phyloP scores from a whole-genome alignment of 2,329 filamentous ascomycete genomes.

The Alternaria conjuncta region DNA sequence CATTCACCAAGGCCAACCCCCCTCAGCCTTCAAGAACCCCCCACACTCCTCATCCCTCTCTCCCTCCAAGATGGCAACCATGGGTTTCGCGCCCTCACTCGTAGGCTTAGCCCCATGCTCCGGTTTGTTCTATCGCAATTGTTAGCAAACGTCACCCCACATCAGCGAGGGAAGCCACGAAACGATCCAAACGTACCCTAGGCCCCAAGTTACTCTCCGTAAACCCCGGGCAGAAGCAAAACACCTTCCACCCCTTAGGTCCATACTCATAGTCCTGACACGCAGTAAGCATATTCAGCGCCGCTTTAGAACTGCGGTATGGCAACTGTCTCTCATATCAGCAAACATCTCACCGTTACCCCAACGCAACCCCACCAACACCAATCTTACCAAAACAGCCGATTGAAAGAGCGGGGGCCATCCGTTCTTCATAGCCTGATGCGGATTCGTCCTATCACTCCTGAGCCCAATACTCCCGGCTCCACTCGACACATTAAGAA shows the following conservation, averaged over 20 bases:
- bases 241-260: slow-evolving; percentile 40
- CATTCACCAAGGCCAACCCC: neutral
- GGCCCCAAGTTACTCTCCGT: slow-evolving; percentile 36
- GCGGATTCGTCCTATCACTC: slow-evolving; percentile 23
- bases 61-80: slow-evolving; percentile 46
- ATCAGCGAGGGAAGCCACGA: neutral
- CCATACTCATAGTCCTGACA: slow-evolving; percentile 37
- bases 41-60: slow-evolving; percentile 39
- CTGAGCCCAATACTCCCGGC: slow-evolving; percentile 38
- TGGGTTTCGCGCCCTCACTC: slow-evolving; percentile 35
- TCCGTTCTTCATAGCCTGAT: slow-evolving; percentile 22
- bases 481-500: slow-evolving; percentile 43
- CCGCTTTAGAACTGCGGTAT: slow-evolving; percentile 47
- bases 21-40: slow-evolving; percentile 24
- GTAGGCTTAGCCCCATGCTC: slow-evolving; percentile 44
- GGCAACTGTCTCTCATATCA: slow-evolving; percentile 1
- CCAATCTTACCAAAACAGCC: neutral
- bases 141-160: neutral
- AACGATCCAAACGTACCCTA: neutral
- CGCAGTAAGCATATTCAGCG: slow-evolving; percentile 48
- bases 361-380: neutral
- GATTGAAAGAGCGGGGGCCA: neutral
- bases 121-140: slow-evolving; percentile 25
- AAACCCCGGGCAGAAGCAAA: slow-evolving; percentile 46
- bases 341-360: neutral